Evolutionary conservation across 228 moss, liverwort and hornwort species (phyloP).

Genomic region (Sphagnum fallax): DNA sequence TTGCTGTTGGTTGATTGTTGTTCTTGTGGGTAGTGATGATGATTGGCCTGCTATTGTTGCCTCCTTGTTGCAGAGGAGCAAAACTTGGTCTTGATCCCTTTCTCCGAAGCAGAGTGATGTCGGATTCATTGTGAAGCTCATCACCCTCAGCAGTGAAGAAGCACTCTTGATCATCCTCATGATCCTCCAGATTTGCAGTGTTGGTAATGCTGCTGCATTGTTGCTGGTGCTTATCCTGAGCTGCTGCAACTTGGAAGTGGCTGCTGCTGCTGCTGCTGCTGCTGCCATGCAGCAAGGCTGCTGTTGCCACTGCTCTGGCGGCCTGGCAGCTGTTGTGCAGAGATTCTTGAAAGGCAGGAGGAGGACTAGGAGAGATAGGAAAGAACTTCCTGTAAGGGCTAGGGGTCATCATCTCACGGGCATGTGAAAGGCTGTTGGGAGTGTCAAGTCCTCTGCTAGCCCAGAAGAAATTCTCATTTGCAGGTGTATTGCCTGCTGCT

Average conservation of each 20-base stretch:
- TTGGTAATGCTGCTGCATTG: not conserved
- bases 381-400: conserved; percentile 19
- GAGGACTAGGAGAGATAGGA: conserved; percentile 14
- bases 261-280: not conserved
- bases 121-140: too few relatives aligned
- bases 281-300: not conserved
- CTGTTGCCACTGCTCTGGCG: too few relatives aligned
- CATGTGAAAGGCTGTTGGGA: conserved; percentile 28
- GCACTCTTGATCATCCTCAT: too few relatives aligned
- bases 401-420: conserved; percentile 33
- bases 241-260: conserved; percentile 2
- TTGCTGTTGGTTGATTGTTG: too few relatives aligned
- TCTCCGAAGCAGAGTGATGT: too few relatives aligned
- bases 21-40: too few relatives aligned
- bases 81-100: conserved; percentile 6
- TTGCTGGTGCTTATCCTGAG: not conserved
- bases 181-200: too few relatives aligned
- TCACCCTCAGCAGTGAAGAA: too few relatives aligned
- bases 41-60: not conserved
- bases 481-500: conserved; percentile 49
- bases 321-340: not conserved
- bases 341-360: conserved; percentile 1
- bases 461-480: conserved; percentile 73
- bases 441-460: conserved; percentile 71
- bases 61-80: conserved; percentile 1